Conservation (phyloP, 352 stramenopile genomes). For the Saprolegnia diclina region DNA sequence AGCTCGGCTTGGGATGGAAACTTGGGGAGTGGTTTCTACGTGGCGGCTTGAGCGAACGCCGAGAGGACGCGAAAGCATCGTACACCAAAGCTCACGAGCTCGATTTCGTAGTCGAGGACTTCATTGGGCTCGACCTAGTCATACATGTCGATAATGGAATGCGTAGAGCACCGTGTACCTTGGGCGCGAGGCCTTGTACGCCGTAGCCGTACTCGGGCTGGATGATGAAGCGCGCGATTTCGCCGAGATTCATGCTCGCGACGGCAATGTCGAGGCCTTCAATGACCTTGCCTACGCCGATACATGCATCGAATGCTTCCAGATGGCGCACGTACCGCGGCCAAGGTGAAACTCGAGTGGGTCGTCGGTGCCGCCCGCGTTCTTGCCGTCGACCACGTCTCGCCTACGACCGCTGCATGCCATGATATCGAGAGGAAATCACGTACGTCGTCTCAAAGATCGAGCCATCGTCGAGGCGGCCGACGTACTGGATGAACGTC, state of each 20-base stretch:
- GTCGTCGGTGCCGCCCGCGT: slow-evolving; percentile 77
- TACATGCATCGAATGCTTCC: not conserved
- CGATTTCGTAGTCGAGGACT: slow-evolving; percentile 83
- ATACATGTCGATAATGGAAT: slow-evolving; percentile 16
- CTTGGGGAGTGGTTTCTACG: slow-evolving; percentile 64
- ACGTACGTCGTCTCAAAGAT: slow-evolving; percentile 82
- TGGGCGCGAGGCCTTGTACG: slow-evolving; percentile 67
- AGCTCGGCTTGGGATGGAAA: slow-evolving; percentile 80
- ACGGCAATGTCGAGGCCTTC: slow-evolving; percentile 82
- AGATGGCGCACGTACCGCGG: slow-evolving; percentile 37
- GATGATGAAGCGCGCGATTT: slow-evolving; percentile 81
- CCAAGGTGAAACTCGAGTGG: slow-evolving; percentile 81
- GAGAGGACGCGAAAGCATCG: not conserved
- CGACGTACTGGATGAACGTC: slow-evolving; percentile 83
- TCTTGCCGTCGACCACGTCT: slow-evolving; percentile 72
- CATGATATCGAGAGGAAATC: not conserved
- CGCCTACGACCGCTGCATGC: slow-evolving; percentile 34
- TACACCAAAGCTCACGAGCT: slow-evolving; percentile 72
- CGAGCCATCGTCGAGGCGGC: slow-evolving; percentile 66
- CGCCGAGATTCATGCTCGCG: slow-evolving; percentile 67
- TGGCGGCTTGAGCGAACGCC: not conserved
- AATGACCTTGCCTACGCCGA: slow-evolving; percentile 70
- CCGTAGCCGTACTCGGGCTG: slow-evolving; percentile 74
- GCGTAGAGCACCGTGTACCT: slow-evolving; percentile 31
- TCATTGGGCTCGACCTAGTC: slow-evolving; percentile 68